These are phyloP conservation scores for Hirsutella minnesotensis DNA, from an alignment of 2,329 filamentous ascomycete species.

Conservation along the genomic window DNA sequence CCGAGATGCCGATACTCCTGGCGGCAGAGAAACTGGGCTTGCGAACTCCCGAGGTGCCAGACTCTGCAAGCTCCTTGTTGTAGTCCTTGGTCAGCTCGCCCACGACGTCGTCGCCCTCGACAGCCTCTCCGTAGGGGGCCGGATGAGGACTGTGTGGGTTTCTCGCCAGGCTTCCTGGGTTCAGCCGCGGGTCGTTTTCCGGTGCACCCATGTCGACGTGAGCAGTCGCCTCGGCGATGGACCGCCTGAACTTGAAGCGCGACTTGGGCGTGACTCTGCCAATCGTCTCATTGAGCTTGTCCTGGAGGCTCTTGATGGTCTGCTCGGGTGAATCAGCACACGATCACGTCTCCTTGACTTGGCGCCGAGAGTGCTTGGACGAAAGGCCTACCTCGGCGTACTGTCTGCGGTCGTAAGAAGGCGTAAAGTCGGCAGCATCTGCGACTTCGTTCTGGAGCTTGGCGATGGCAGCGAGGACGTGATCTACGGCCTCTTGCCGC, in stretches of 20 bases:
- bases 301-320: slow-evolving; percentile 70
- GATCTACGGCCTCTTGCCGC: slow-evolving; percentile 68
- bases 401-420: slow-evolving; percentile 78
- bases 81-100: slow-evolving; percentile 33
- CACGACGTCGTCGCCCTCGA: slow-evolving; percentile 21
- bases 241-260: slow-evolving; percentile 67
- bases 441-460: slow-evolving; percentile 73
- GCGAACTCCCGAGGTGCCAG: slow-evolving; percentile 29
- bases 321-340: slow-evolving; percentile 16
- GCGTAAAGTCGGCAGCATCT: slow-evolving; percentile 70
- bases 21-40: slow-evolving; percentile 53
- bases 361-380: not conserved
- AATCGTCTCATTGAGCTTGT: slow-evolving; percentile 62
- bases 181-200: slow-evolving; percentile 30
- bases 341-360: not conserved
- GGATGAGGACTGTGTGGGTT: slow-evolving; percentile 11
- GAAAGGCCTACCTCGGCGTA: slow-evolving; percentile 70
- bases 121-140: slow-evolving; percentile 4
- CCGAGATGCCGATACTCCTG: slow-evolving; percentile 50
- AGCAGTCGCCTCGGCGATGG: slow-evolving; percentile 7
- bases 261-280: slow-evolving; percentile 59
- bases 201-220: slow-evolving; percentile 31
- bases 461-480: slow-evolving; percentile 68
- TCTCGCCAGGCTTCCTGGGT: slow-evolving; percentile 21
- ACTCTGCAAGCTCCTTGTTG: slow-evolving; percentile 41